These are phyloP conservation scores for Fomes fomentarius DNA, from an alignment of 1,284 basidiomycete genomes.

Conservation along the genomic window DNA sequence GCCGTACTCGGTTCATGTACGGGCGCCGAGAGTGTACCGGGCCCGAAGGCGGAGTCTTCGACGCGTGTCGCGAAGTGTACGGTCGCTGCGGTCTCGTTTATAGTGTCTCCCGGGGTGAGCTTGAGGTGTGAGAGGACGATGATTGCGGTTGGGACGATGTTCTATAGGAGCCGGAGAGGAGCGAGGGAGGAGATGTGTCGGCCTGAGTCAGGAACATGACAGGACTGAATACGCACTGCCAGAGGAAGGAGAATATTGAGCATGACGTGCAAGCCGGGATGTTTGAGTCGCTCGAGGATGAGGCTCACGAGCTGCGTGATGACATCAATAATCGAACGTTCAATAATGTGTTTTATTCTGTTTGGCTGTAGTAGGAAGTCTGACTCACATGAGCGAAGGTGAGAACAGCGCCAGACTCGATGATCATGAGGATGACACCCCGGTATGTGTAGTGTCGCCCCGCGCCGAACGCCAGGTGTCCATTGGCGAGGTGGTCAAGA, in stretches of 20 bases:
- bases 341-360: background rate
- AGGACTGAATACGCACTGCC: background rate
- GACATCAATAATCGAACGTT: background rate
- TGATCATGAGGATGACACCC: slow-evolving; percentile 7
- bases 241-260: background rate
- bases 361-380: too few relatives aligned
- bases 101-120: slow-evolving; percentile 6
- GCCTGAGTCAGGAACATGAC: too few relatives aligned
- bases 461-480: slow-evolving; percentile 3
- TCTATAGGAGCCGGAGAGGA: background rate
- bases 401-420: slow-evolving; percentile 16
- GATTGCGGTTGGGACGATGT: slow-evolving; percentile 13
- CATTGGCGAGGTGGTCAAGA: slow-evolving; percentile 10
- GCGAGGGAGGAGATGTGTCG: too few relatives aligned
- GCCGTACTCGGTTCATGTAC: too few relatives aligned
- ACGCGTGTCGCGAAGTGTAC: slow-evolving; percentile 11
- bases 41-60: background rate
- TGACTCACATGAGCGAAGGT: slow-evolving; percentile 5
- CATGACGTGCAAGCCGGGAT: slow-evolving; percentile 8
- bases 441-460: slow-evolving; percentile 2
- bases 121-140: slow-evolving; percentile 13
- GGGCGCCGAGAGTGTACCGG: too few relatives aligned
- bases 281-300: slow-evolving; percentile 2
- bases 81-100: slow-evolving; percentile 3
- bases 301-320: slow-evolving; percentile 4